Evolutionary conservation across 108 stramenopile species (phyloP).

Genomic region (Fistulifera solaris): DNA sequence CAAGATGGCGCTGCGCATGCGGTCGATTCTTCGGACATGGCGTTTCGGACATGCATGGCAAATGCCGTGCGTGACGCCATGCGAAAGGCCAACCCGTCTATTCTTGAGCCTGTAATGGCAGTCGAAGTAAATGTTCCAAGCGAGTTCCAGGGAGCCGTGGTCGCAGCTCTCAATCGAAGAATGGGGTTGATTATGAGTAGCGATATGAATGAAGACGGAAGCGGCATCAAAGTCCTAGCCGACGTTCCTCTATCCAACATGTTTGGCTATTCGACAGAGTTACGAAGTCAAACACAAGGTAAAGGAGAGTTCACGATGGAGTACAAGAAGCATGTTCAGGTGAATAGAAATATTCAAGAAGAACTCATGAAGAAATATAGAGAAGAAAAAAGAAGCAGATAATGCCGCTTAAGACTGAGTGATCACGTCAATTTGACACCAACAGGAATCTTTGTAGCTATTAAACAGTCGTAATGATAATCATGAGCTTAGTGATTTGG

Average conservation of each 20-base stretch:
- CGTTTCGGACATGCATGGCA: conserved; percentile 93
- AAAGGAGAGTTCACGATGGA: conserved; percentile 99
- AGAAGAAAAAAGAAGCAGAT: conserved; percentile 54
- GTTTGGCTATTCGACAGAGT: conserved; percentile 96
- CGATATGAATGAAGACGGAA: conserved; percentile 91
- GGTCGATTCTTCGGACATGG: conserved; percentile 97
- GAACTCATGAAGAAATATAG: conserved; percentile 85
- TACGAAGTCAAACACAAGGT: conserved; percentile 92
- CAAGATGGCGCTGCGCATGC: conserved; percentile 93
- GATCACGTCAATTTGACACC: too few relatives aligned
- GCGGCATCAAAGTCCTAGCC: conserved; percentile 72
- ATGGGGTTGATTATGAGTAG: conserved; percentile 89
- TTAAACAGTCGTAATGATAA: too few relatives aligned
- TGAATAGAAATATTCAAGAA: conserved; percentile 75
- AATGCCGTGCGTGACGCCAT: conserved; percentile 89
- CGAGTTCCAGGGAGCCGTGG: conserved; percentile 96
- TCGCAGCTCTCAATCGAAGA: conserved; percentile 88
- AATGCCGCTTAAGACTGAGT: conserved; percentile 13
- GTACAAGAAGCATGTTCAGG: conserved; percentile 85
- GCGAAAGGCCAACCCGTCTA: conserved; percentile 67
- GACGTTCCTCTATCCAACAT: conserved; percentile 92
- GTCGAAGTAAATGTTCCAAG: conserved; percentile 88
- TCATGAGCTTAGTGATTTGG: too few relatives aligned
- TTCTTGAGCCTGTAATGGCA: conserved; percentile 95
- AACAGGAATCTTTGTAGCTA: too few relatives aligned